These are phyloP conservation scores for Scheffersomyces cryptocercus DNA, from an alignment of 1,139 yeast species.

Conservation along the genomic window DNA sequence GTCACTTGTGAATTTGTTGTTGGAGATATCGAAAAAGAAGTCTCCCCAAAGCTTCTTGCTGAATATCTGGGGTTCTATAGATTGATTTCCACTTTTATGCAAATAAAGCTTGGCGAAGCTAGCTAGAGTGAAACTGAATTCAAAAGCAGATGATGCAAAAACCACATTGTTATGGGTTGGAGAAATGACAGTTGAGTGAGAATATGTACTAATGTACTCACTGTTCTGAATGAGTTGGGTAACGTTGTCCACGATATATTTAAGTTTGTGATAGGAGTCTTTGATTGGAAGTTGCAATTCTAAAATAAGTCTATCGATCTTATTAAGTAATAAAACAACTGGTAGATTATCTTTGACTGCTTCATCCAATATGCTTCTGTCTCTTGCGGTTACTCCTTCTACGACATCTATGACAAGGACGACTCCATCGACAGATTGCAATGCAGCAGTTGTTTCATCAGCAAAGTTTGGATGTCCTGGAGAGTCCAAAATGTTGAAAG, in stretches of 20 bases:
- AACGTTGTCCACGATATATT: constrained; percentile 61
- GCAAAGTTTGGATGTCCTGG: constrained; percentile 90
- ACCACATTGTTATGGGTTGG: constrained; percentile 68
- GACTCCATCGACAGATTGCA: constrained; percentile 64
- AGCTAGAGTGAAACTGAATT: constrained; percentile 62
- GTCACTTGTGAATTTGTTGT: constrained; percentile 45
- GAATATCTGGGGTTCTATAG: constrained; percentile 45
- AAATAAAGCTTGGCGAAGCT: constrained; percentile 65
- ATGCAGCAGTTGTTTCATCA: constrained; percentile 67
- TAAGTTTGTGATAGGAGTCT: constrained; percentile 72
- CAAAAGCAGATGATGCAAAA: constrained; percentile 68
- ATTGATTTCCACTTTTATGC: constrained; percentile 21
- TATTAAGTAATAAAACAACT: constrained; percentile 68
- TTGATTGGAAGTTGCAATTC: constrained; percentile 75
- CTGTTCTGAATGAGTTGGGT: constrained; percentile 49
- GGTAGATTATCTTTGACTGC: constrained; percentile 51
- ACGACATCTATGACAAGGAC: constrained; percentile 78
- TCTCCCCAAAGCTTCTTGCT: constrained; percentile 76
- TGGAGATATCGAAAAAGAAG: constrained; percentile 48
- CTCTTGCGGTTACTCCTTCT: constrained; percentile 70
- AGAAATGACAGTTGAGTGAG: constrained; percentile 40
- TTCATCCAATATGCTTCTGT: constrained; percentile 49
- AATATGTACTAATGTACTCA: constrained; percentile 26
- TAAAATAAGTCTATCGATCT: constrained; percentile 76
- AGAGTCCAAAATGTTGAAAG: constrained; percentile 70